Percentiles rank a stretch among this genome's conserved stretches.
These are phyloP conservation scores for Paramyrothecium sp. DNA, from an alignment of 2,329 filamentous ascomycete genomes.

Conservation along the genomic window DNA sequence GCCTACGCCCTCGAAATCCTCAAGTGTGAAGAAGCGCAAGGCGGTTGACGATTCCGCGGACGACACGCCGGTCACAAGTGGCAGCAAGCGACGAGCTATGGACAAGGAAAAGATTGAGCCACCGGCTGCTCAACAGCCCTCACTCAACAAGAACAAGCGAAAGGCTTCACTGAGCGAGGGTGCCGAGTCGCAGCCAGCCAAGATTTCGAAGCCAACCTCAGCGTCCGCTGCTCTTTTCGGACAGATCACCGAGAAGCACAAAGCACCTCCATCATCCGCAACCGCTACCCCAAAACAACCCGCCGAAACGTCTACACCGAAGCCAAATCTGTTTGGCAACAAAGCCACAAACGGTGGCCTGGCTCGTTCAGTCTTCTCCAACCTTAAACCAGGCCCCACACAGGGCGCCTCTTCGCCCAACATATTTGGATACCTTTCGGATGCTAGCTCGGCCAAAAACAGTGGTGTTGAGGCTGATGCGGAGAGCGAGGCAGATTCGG, in stretches of 20 bases:
- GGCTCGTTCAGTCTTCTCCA: conserved; percentile 42
- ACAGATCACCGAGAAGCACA: conserved; percentile 52
- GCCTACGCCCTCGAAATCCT: conserved; percentile 28
- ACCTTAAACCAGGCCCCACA: conserved; percentile 29
- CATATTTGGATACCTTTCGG: conserved; percentile 61
- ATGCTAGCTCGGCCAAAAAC: conserved; percentile 52
- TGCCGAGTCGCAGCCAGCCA: conserved; percentile 47
- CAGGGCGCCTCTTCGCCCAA: conserved; percentile 34
- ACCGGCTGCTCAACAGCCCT: conserved; percentile 18
- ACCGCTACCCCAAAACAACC: conserved; percentile 26
- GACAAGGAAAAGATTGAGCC: conserved; percentile 36
- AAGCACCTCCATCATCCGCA: conserved; percentile 26
- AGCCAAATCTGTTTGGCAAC: conserved; percentile 29
- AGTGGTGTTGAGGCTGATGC: conserved; percentile 49
- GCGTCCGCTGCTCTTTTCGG: conserved; percentile 57
- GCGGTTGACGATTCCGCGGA: conserved; percentile 49
- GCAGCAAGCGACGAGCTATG: conserved; percentile 49
- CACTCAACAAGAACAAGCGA: conserved; percentile 49
- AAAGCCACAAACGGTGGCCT: conserved; percentile 35
- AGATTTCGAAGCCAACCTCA: conserved; percentile 51
- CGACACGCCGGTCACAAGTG: conserved; percentile 31
- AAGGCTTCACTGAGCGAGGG: conserved; percentile 46
- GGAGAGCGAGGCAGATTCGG: conserved; percentile 44
- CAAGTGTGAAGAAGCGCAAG: conserved; percentile 53
- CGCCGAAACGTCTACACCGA: conserved; percentile 23